Evolutionary conservation across 768 basidiomycete species (phyloP).

Genomic region (Psilocybe subaeruginosa): DNA sequence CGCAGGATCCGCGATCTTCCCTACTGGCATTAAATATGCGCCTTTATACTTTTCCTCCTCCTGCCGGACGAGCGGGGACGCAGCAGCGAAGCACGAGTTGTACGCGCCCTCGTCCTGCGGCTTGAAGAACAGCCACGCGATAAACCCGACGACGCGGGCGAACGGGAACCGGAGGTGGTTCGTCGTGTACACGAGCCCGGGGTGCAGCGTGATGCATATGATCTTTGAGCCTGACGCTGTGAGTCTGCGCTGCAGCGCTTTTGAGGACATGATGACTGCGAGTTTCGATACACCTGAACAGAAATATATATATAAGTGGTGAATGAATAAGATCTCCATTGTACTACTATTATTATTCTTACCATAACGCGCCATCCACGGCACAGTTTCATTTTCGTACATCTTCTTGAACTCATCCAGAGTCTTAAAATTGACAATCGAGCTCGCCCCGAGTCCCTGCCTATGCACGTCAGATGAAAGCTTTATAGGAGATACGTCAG

Average conservation of each 20-base stretch:
- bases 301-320: too few relatives aligned
- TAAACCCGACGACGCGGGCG: constrained; percentile 18
- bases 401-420: constrained; percentile 15
- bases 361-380: constrained; percentile 14
- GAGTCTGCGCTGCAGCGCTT: constrained; percentile 13
- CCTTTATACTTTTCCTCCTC: constrained; percentile 37
- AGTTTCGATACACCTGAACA: constrained; percentile 16
- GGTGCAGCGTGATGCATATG: constrained; percentile 17
- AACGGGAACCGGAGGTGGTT: background rate
- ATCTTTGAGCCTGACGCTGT: background rate
- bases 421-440: constrained; percentile 11
- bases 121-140: constrained; percentile 30
- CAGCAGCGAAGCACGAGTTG: constrained; percentile 43
- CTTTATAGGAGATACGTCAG: background rate
- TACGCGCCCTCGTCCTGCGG: constrained; percentile 36
- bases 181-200: constrained; percentile 18
- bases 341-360: background rate
- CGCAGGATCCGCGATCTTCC: background rate
- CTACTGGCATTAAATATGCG: constrained; percentile 38
- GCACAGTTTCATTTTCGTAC: constrained; percentile 5
- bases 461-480: background rate
- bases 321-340: too few relatives aligned
- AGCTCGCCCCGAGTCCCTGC: constrained; percentile 2
- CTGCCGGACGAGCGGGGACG: constrained; percentile 32
- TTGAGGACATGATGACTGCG: constrained; percentile 14